phyloP scores from a whole-genome alignment of 257 asterid species.

The Thymus quinquecostatus region DNA sequence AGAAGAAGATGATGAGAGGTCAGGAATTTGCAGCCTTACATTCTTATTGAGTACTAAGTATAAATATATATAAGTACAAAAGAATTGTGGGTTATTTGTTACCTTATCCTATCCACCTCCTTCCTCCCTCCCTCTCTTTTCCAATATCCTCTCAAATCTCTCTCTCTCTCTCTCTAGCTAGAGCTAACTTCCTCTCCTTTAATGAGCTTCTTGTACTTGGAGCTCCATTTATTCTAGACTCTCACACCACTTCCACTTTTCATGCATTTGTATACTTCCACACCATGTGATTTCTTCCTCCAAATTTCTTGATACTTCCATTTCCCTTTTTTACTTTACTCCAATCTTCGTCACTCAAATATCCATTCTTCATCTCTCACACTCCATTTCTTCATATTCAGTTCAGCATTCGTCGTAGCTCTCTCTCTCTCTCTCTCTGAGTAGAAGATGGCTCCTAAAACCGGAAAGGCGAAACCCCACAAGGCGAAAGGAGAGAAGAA shows the following conservation, averaged over 20 bases:
- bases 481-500: constrained; percentile 69
- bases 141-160: constrained; percentile 39
- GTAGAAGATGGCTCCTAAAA: constrained; percentile 69
- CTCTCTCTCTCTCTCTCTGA: not conserved
- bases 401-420: no score
- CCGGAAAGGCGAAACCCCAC: constrained; percentile 75
- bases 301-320: no score
- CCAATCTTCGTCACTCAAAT: no score
- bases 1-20: constrained; percentile 47
- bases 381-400: no score
- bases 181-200: no score
- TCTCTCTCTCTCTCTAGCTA: constrained; percentile 20
- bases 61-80: constrained; percentile 34
- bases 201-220: no score
- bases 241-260: no score
- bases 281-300: no score
- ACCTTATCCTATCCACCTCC: constrained; percentile 69
- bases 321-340: no score
- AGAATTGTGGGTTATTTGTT: constrained; percentile 40
- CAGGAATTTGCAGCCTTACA: constrained; percentile 51
- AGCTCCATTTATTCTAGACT: no score
- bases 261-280: no score
- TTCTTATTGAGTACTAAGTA: constrained; percentile 33
- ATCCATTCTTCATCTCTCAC: no score
- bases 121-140: constrained; percentile 15